Evolutionary conservation across 2,329 filamentous ascomycete genomes (phyloP), one percentile per base, ranked within the genome.

Genomic region (Fulvia fulva): DNA sequence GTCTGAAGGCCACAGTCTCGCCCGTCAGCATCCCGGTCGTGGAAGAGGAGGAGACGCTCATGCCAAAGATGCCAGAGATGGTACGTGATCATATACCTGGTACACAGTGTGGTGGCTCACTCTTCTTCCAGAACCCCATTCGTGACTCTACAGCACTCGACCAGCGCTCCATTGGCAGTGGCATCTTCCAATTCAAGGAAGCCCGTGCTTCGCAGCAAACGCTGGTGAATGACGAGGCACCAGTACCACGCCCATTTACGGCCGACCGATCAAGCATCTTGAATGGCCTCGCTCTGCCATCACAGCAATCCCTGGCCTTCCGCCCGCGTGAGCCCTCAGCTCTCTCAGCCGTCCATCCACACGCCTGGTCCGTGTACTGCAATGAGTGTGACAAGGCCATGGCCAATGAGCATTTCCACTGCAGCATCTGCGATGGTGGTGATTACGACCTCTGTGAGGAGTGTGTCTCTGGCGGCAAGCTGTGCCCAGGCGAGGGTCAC

Each of bases 381-480:
- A 97, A 99, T 78, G 83, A 85, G 72, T 99, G 94, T 75, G 88
- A 91, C 65, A 80, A 79, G 61, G 84, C 86, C 44, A 91, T 97
- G 68, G 83, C 87, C 26, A 86, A 91, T 67, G 83, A 86, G 53
- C 93, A 99, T 76, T 99, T 90, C 75, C 94, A 99, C 77, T 99
- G 95, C 80, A 89, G 89, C 65, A 90, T 89, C 58, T 99, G 94
- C 72, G 91, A 97, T 64, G 85, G 88, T 57, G 94, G 93, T 43
- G 94, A 99, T 74, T 99, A 92, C 69, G 94, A 99, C 71, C 83
- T 99, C 28, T 99, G 95, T 80, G 82, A 86, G 63, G 75, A 79
- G 5, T 99, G 94, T 69, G 85, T 97, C 50, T 82, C 86, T 51
- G 78, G 81, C 44, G 92, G 92, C 63, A 81, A 88, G 58, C 83